Conservation (phyloP, 305 asterid genomes). For the Withania somnifera region DNA sequence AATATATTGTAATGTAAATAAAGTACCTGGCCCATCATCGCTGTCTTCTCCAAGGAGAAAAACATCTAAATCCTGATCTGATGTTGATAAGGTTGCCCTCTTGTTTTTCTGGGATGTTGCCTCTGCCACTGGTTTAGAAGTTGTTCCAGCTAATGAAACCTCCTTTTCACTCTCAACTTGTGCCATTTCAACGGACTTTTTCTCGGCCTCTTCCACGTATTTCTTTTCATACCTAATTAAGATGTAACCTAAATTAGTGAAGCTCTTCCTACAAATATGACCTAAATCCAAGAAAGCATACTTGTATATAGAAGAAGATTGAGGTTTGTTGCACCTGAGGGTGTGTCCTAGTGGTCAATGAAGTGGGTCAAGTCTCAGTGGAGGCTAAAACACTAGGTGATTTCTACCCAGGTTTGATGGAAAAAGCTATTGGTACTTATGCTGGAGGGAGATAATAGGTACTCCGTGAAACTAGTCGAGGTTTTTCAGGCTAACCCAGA, state of each 20-base stretch:
- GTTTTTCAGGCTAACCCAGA: not conserved
- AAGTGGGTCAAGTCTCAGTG: not conserved
- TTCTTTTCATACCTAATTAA: slow-evolving; percentile 59
- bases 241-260: not conserved
- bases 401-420: not conserved
- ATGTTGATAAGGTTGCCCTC: slow-evolving; percentile 28
- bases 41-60: slow-evolving; percentile 76
- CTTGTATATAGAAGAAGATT: not conserved
- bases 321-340: not conserved
- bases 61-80: slow-evolving; percentile 80
- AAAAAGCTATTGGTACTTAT: not conserved
- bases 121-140: slow-evolving; percentile 28
- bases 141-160: slow-evolving; percentile 31
- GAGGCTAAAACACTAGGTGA: not conserved
- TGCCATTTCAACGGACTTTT: slow-evolving; percentile 40
- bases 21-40: slow-evolving; percentile 68
- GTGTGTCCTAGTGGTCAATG: not conserved
- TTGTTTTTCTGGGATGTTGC: slow-evolving; percentile 34
- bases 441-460: not conserved
- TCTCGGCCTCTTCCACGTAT: slow-evolving; percentile 47
- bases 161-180: slow-evolving; percentile 36
- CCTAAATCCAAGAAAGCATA: not conserved
- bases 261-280: not conserved
- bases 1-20: slow-evolving; percentile 2
- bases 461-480: not conserved